These are phyloP conservation scores for Phytophthora boehmeriae DNA, from an alignment of 352 stramenopile genomes.

Conservation along the genomic window DNA sequence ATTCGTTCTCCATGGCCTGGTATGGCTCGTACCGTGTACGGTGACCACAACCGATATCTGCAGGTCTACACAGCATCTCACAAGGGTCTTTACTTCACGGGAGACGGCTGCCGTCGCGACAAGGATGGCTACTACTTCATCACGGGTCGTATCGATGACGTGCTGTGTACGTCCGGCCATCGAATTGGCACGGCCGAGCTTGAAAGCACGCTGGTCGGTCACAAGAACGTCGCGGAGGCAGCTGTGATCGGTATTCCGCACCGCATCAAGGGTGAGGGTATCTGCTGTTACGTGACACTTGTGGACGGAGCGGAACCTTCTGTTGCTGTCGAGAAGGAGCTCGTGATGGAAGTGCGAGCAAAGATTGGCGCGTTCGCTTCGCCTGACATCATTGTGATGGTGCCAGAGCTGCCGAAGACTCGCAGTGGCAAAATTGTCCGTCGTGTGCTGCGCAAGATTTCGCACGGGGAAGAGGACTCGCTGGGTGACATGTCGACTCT, in stretches of 20 bases:
- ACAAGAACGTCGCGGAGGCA: slow-evolving; percentile 93
- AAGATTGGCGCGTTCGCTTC: slow-evolving; percentile 97
- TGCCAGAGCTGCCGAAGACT: slow-evolving; percentile 95
- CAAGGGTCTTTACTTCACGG: slow-evolving; percentile 97
- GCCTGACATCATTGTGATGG: slow-evolving; percentile 95
- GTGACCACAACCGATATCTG: slow-evolving; percentile 96
- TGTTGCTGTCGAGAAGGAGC: slow-evolving; percentile 60
- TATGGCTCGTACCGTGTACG: slow-evolving; percentile 95
- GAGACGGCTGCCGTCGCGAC: slow-evolving; percentile 87
- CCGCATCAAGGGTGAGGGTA: slow-evolving; percentile 97
- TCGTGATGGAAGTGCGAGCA: slow-evolving; percentile 86
- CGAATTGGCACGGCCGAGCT: slow-evolving; percentile 89
- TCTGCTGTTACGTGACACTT: slow-evolving; percentile 96
- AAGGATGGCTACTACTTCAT: slow-evolving; percentile 98
- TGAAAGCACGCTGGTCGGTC: slow-evolving; percentile 91
- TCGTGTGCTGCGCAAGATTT: slow-evolving; percentile 98
- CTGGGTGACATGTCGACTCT: slow-evolving; percentile 98
- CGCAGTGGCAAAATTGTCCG: slow-evolving; percentile 99
- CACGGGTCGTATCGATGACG: slow-evolving; percentile 97
- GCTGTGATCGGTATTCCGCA: slow-evolving; percentile 96
- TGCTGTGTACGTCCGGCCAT: slow-evolving; percentile 94
- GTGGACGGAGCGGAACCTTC: slow-evolving; percentile 77
- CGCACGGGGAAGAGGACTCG: slow-evolving; percentile 92
- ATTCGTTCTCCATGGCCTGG: slow-evolving; percentile 96
- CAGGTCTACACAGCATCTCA: slow-evolving; percentile 97